Conservation (phyloP, 768 basidiomycete genomes). For the Mrakia hoshinonis region DNA sequence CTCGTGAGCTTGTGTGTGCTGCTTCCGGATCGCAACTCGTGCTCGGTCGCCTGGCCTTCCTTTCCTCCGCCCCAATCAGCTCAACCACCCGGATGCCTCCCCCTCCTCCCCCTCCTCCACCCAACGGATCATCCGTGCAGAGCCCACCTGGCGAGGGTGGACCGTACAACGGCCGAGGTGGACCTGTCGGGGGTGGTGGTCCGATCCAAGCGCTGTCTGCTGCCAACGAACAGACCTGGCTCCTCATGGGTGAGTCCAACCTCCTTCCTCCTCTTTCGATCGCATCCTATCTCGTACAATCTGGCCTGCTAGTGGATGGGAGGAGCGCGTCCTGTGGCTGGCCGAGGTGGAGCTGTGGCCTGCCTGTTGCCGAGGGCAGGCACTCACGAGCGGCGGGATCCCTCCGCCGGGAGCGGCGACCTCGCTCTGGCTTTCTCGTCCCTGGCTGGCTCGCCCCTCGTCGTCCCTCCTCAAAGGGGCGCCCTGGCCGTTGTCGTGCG, state of each 20-base stretch:
- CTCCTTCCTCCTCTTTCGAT: not conserved
- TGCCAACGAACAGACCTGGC: slow-evolving; percentile 93
- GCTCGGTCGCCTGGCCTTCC: not conserved
- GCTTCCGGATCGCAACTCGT: not conserved
- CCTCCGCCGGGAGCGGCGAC: too few species aligned
- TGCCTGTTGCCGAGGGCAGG: too few species aligned
- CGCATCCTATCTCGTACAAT: too few species aligned
- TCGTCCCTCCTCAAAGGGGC: too few species aligned
- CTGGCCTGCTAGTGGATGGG: not conserved
- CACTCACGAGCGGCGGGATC: too few species aligned
- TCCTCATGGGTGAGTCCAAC: slow-evolving; percentile 64
- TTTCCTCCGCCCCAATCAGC: not conserved
- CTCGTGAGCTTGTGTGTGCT: too few species aligned
- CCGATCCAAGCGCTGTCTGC: slow-evolving; percentile 61
- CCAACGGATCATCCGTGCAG: not conserved
- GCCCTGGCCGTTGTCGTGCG: too few species aligned
- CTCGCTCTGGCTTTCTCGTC: too few species aligned
- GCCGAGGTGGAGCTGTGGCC: too few species aligned
- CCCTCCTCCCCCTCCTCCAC: not conserved
- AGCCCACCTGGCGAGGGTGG: not conserved
- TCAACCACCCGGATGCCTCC: not conserved
- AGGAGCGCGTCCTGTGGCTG: not conserved
- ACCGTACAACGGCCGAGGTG: not conserved
- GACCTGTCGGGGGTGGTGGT: not conserved
- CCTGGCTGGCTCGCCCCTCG: too few species aligned